These are phyloP conservation scores for Fusarium sp. DNA, from an alignment of 2,329 filamentous ascomycete species.

Conservation along the genomic window DNA sequence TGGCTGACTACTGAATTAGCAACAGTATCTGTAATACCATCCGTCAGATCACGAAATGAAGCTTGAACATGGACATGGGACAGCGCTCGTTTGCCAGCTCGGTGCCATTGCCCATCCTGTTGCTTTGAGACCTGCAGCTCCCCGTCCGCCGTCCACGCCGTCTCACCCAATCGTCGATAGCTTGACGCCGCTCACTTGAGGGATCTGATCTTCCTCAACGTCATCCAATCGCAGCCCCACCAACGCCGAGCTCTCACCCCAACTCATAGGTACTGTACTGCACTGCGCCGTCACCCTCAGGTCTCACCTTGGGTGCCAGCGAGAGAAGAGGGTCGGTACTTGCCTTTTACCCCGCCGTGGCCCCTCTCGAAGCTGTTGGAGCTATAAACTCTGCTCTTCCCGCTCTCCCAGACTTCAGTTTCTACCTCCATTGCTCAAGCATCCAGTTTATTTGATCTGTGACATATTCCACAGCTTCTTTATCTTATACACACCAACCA, in stretches of 20 bases:
- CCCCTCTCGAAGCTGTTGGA: conserved; percentile 41
- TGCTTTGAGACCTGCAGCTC: conserved; percentile 22
- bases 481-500: not conserved
- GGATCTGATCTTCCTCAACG: conserved; percentile 39
- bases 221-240: conserved; percentile 48
- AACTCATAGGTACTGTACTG: not conserved
- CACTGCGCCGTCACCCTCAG: not conserved
- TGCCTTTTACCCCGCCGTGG: conserved; percentile 44
- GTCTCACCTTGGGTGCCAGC: conserved; percentile 13
- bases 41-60: not conserved
- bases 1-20: not conserved
- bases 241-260: conserved; percentile 27
- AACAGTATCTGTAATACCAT: not conserved
- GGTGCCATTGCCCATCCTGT: conserved; percentile 5
- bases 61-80: not conserved
- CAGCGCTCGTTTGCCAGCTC: not conserved
- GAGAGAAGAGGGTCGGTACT: conserved; percentile 19
- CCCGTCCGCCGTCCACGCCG: conserved; percentile 2
- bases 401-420: not conserved
- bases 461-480: conserved; percentile 7
- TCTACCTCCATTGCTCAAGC: not conserved
- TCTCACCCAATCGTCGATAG: conserved; percentile 28
- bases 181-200: conserved; percentile 17
- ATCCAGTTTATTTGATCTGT: conserved; percentile 11
- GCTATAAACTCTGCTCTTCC: conserved; percentile 11